Evolutionary conservation across 371 early-diverging fungal species (phyloP), one percentile per base, ranked within the genome.

Genomic region (Mucor piriformis): DNA sequence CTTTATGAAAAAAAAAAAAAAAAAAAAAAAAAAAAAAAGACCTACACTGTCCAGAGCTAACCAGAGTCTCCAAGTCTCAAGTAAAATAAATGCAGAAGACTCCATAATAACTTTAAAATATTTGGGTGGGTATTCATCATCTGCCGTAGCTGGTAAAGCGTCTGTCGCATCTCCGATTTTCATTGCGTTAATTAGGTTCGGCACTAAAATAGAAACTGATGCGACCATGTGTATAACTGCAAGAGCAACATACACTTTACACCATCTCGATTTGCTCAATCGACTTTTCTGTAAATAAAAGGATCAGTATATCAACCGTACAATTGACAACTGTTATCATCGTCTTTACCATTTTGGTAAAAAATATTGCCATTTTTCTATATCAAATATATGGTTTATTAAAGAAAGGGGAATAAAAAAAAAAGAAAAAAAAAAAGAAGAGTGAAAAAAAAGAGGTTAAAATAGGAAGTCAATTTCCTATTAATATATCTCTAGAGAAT

Each of bases 51-150:
- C 61, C 4, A 54, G 25, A 23, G 50, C 53, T 27, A 54, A 20
- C 53, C 60, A 60, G 27, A 60, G 12, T 29, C 53, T 43, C 60
- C 61, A 60, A 12, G 47, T 7, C 23, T 54, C 61, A 18, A 54
- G 47, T 3, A 46, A 27, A 20, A 60, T 60, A 29, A 54, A 60
- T 24, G 53, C 35, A 6, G 34, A 13, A 7, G 34, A 46, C 23
- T 54, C 61, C 13, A 33, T 33, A 16, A 44, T 33, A 3, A 56
- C 57, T 16, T 48, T 56, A 33, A 48, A 47, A 4, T 46, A 46
- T 46, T 46, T 46, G 1, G 46, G 46, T 24, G 24, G 46, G 24
- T 24, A 46, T 11, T 46, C 46, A 20, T 18, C 20, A 6, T 20
- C 4, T 15, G 2, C 18, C 6, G 3, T 7, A 5, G 20, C 8